Evolutionary conservation across 2,329 filamentous ascomycete genomes (phyloP).

Genomic region (Zasmidium cellare): DNA sequence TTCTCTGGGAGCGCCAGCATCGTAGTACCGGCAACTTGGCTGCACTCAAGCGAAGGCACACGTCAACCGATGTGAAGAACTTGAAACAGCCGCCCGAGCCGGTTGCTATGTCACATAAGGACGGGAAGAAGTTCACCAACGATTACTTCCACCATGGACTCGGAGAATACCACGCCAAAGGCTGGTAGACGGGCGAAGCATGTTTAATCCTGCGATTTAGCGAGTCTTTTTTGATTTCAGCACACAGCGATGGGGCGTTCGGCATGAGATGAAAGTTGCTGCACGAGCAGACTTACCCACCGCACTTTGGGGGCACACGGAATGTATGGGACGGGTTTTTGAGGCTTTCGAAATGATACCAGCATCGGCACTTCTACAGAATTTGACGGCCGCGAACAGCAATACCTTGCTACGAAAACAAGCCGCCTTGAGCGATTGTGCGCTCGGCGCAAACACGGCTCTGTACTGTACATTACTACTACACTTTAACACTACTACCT

Average conservation of each 20-base stretch:
- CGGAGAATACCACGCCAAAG: slow-evolving; percentile 81
- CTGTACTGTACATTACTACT: slow-evolving; percentile 22
- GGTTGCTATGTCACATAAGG: slow-evolving; percentile 49
- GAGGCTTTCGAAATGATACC: slow-evolving; percentile 23
- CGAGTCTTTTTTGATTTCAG: slow-evolving; percentile 20
- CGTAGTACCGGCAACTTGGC: slow-evolving; percentile 87
- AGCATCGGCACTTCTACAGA: slow-evolving; percentile 26
- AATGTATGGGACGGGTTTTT: slow-evolving; percentile 4
- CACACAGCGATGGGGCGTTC: slow-evolving; percentile 13
- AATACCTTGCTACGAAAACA: slow-evolving; percentile 13
- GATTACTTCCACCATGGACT: slow-evolving; percentile 82
- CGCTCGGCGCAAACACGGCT: slow-evolving; percentile 19
- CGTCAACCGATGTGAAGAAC: slow-evolving; percentile 86
- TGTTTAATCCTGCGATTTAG: slow-evolving; percentile 30
- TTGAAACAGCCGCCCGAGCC: slow-evolving; percentile 76
- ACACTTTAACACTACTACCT: too few species aligned
- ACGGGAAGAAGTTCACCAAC: slow-evolving; percentile 69
- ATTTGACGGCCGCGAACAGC: slow-evolving; percentile 15
- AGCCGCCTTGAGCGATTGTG: slow-evolving; percentile 17
- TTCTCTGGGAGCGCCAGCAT: slow-evolving; percentile 93
- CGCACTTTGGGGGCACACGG: neutral
- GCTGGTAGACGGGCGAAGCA: slow-evolving; percentile 61
- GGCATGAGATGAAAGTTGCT: neutral
- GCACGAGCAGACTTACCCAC: neutral
- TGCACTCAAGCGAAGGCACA: slow-evolving; percentile 85